Evolutionary conservation across 805 yeast species (phyloP).

Genomic region (Candida sakaeoensis): DNA sequence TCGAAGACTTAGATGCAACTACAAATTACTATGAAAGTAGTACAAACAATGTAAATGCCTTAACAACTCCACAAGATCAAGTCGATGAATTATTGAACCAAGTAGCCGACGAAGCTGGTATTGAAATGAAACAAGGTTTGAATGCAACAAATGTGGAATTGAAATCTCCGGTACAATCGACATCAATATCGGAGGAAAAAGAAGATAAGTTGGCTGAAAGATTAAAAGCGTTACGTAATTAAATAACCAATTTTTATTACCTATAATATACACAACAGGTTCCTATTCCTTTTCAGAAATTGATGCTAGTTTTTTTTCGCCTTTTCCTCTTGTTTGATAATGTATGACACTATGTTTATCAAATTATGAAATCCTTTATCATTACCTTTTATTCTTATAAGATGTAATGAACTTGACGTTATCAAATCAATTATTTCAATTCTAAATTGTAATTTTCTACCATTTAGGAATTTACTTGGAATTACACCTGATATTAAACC

Average conservation of each 20-base stretch:
- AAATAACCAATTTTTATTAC: not conserved
- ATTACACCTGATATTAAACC: slow-evolving; percentile 44
- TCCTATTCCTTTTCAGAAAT: not conserved
- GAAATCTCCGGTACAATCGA: slow-evolving; percentile 28
- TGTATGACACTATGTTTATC: slow-evolving; percentile 38
- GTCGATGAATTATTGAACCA: slow-evolving; percentile 87
- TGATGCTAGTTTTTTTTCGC: slow-evolving; percentile 7
- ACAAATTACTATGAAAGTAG: slow-evolving; percentile 91
- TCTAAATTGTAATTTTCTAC: slow-evolving; percentile 45
- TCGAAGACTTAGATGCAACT: slow-evolving; percentile 92
- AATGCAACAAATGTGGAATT: slow-evolving; percentile 57
- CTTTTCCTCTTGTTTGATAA: slow-evolving; percentile 42
- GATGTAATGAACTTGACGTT: slow-evolving; percentile 36
- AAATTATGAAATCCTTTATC: slow-evolving; percentile 43
- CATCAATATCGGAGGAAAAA: slow-evolving; percentile 55
- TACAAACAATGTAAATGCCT: slow-evolving; percentile 82
- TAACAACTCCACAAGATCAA: slow-evolving; percentile 90
- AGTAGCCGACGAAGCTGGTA: slow-evolving; percentile 96
- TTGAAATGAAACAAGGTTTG: slow-evolving; percentile 84
- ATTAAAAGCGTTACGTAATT: slow-evolving; percentile 71
- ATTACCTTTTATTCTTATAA: slow-evolving; percentile 44
- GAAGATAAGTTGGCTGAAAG: slow-evolving; percentile 89
- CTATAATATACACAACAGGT: no score
- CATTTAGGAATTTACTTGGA: slow-evolving; percentile 44
- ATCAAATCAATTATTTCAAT: slow-evolving; percentile 39